Evolutionary conservation across 1,284 basidiomycete genomes (phyloP), one percentile per base, ranked within the genome.

Genomic region (Ceratorhiza oryzae-sativae): DNA sequence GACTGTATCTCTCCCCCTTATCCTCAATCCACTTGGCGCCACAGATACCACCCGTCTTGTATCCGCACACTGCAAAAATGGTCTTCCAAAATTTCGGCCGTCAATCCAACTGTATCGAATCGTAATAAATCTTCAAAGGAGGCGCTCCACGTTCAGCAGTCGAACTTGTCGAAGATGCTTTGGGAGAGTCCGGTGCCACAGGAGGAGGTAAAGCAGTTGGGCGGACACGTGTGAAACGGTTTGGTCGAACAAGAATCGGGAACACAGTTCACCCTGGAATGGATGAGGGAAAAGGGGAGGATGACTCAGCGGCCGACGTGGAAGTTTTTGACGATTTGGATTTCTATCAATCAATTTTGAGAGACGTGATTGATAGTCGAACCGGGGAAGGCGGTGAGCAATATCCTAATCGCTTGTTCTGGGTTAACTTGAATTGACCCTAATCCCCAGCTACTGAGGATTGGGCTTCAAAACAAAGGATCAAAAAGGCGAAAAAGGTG

Each of bases 41-140:
- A 73, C 76, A 3, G 15, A 90, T 86, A 87, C 67, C 92, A 94
- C 77, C 84, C 87, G 1, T 83, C 89, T 75, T 83, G 93, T 15
- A 80, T 94, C 46, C 87, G 88, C 71, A 94, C 92, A 1, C 84
- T 98, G 20, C 82, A 85, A 59, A 97, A 97, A 81, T 98, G 95
- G 95, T 95, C 92, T 6, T 85, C 90, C 41, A 98, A 97, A 82
- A 92, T 97, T 56, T 92, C 95, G 77, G 92, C 94, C 0, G 94
- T 96, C 4, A 88, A 93, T 0, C 89, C 91, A 6, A 88, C 88
- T 1, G 84, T 97, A 56, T 82, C 92, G 15, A 88, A 88, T 49
- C 87, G 88, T 9, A 84, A 87, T 15, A 88, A 86, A 72, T 82
- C 89, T 3, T 92, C 92, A 79, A 84, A 83, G 13, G 25, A 23